Evolutionary conservation across 2,329 filamentous ascomycete genomes (phyloP), one percentile per base, ranked within the genome.

Genomic region (Xylariaceae sp.): DNA sequence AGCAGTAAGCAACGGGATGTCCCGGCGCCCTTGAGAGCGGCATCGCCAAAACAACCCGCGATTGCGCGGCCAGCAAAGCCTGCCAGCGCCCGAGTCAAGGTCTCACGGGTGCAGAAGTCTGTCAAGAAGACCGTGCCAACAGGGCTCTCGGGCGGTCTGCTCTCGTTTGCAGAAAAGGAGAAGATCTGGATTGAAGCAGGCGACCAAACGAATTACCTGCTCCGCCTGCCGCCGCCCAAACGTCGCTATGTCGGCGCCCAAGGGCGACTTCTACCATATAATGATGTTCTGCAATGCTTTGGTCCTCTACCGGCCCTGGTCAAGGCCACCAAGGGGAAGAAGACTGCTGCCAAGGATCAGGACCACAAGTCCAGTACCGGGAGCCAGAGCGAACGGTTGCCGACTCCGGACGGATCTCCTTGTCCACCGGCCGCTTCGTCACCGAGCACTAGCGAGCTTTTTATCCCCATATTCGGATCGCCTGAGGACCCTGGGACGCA

Each of bases 161-260:
- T 13, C 8, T 5, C 16, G 19, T 38, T 44, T 14, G 9, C 32
- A 13, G 23, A 30, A 29, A 44, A 36, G 30, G 38, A 47, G 27
- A 15, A 11, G 26, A 12, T 21, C 13, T 45, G 34, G 36, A 16
- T 31, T 14, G 26, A 43, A 2, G 31, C 15, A 19, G n/a, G 14
- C 19, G 39, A 36, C 12, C 26, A 31, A 21, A 37, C 17, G 4
- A 42, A 47, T 17, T 36, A 21, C 17, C 5, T 47, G 31, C 42
- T 47, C 12, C 13, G 11, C 16, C 24, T 37, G 16, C 45, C 45
- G 8, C 17, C 2, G 8, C 23, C 39, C 19, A 30, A 38, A 3
- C 39, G 45, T 9, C 38, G 9, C 40, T 47, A 47, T 14, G 31
- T 47, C 18, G 31, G 40, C 21, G 31, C 9, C 16, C 42, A 18